These are phyloP conservation scores for Yarrowia divulgata DNA, from an alignment of 805 yeast genomes.

Conservation along the genomic window DNA sequence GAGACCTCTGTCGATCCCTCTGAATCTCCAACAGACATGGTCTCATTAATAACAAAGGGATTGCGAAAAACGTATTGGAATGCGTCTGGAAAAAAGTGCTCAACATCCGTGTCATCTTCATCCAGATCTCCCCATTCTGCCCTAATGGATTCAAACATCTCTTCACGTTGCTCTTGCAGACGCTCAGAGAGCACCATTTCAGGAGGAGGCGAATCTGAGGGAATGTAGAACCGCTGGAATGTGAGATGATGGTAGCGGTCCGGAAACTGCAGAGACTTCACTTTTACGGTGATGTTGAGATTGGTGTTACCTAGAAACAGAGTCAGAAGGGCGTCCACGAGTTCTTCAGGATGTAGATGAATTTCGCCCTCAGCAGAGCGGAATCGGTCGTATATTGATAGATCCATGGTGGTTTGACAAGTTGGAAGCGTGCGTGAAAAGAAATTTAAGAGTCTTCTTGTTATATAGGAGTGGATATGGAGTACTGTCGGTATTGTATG, in stretches of 20 bases:
- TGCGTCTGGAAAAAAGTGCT: not conserved
- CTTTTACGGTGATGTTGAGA: constrained; percentile 5
- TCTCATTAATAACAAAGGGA: not conserved
- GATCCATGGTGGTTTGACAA: not conserved
- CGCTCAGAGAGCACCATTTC: not conserved
- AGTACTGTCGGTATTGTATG: too few species aligned
- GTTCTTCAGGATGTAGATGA: not conserved
- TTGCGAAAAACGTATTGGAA: not conserved
- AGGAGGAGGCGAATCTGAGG: not conserved
- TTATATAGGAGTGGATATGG: too few species aligned
- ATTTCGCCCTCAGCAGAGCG: not conserved
- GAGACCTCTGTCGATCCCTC: too few species aligned
- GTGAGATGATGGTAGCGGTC: not conserved
- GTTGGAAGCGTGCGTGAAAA: not conserved
- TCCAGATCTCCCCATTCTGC: not conserved
- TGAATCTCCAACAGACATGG: not conserved
- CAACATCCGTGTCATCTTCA: not conserved
- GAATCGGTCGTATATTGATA: not conserved
- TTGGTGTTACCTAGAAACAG: not conserved
- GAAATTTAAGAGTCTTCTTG: not conserved
- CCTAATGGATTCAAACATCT: not conserved
- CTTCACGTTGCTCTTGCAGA: not conserved
- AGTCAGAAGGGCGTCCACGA: not conserved
- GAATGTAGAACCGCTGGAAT: not conserved
- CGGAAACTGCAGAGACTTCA: not conserved